Percentiles rank a stretch among this genome's conserved stretches.
phyloP scores from a whole-genome alignment of 768 basidiomycete species.

The Cyathus striatus region DNA sequence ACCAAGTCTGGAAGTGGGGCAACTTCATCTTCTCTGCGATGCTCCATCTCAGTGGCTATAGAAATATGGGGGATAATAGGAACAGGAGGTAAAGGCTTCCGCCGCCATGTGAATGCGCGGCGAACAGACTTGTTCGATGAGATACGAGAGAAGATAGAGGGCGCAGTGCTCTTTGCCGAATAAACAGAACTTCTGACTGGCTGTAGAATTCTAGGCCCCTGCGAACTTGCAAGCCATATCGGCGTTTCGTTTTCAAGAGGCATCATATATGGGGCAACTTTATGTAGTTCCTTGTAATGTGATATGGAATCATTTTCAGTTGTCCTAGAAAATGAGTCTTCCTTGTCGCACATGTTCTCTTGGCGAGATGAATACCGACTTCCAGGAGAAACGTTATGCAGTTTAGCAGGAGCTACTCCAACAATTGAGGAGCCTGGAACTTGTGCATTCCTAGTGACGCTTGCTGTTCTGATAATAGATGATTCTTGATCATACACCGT shows the following conservation, averaged over 20 bases:
- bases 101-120: slow-evolving; percentile 35
- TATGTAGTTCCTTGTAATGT: background rate
- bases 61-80: slow-evolving; percentile 46
- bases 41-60: slow-evolving; percentile 32
- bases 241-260: no score
- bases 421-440: slow-evolving; percentile 18
- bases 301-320: background rate
- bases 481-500: slow-evolving; percentile 27
- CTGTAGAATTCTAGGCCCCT: slow-evolving; percentile 1
- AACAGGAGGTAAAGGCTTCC: slow-evolving; percentile 57
- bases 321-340: background rate
- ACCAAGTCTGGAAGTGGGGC: slow-evolving; percentile 49
- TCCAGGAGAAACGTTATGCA: slow-evolving; percentile 16
- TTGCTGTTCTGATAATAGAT: slow-evolving; percentile 17
- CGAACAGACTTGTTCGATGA: slow-evolving; percentile 34
- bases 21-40: slow-evolving; percentile 38
- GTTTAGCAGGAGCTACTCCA: slow-evolving; percentile 25
- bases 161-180: slow-evolving; percentile 41
- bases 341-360: background rate
- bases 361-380: background rate
- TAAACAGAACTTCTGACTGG: slow-evolving; percentile 32
- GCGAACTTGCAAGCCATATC: no score
- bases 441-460: slow-evolving; percentile 12
- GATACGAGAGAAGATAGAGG: slow-evolving; percentile 48
- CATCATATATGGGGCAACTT: no score